Evolutionary conservation across 2,329 filamentous ascomycete species (phyloP).

Genomic region (Fusarium anthophilum): DNA sequence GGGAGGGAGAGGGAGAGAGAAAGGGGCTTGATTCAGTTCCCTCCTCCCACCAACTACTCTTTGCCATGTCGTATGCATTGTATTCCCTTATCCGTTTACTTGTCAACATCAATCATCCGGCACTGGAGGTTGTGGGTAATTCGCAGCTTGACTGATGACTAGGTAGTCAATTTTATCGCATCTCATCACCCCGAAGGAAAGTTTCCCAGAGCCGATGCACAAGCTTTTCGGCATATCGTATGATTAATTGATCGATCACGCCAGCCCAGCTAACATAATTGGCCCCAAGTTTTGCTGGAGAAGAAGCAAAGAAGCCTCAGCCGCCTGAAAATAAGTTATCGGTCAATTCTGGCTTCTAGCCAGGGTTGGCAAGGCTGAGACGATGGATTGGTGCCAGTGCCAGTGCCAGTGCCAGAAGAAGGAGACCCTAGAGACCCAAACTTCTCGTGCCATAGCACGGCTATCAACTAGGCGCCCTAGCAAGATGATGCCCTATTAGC

Average conservation of each 20-base stretch:
- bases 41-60: background rate
- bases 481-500: background rate
- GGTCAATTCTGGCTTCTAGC: slow-evolving; percentile 9
- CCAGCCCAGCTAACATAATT: slow-evolving; percentile 27
- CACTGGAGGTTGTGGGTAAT: slow-evolving; percentile 18
- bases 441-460: slow-evolving; percentile 14
- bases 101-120: background rate
- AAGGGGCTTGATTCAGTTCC: background rate
- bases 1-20: background rate
- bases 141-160: slow-evolving; percentile 23
- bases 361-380: slow-evolving; percentile 42
- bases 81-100: background rate
- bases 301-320: slow-evolving; percentile 31
- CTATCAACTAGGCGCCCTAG: background rate
- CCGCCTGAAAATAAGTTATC: slow-evolving; percentile 1
- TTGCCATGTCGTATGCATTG: background rate
- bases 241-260: slow-evolving; percentile 42
- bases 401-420: slow-evolving; percentile 10
- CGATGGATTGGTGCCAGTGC: slow-evolving; percentile 27
- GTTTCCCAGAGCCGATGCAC: slow-evolving; percentile 1
- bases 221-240: slow-evolving; percentile 36
- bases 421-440: slow-evolving; percentile 8
- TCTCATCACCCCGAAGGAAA: slow-evolving; percentile 4
- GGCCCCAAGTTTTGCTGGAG: slow-evolving; percentile 7
- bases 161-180: background rate